A percentile compares a stretch with the other conserved stretches of the same genome.
phyloP scores from a whole-genome alignment of 139 green algal genomes.

The Pleodorina starrii region DNA sequence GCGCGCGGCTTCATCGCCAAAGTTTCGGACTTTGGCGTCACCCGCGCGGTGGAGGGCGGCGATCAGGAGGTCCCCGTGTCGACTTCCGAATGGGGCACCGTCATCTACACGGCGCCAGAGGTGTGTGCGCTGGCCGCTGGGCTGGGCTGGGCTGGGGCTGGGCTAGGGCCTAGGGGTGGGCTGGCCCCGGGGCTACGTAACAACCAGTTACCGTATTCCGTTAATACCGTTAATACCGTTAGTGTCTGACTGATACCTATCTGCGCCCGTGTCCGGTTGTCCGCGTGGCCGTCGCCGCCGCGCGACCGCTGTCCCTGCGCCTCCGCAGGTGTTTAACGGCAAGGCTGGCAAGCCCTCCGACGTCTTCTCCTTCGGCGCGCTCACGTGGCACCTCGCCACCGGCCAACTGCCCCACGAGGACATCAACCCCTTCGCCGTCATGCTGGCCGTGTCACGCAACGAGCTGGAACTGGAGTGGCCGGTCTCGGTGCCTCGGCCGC shows the following conservation, averaged over 20 bases:
- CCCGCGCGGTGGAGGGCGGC: not conserved
- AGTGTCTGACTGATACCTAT: no score
- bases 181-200: no score
- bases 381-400: constrained; percentile 54
- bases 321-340: constrained; percentile 42
- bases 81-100: constrained; percentile 31
- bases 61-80: not conserved
- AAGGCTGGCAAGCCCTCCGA: constrained; percentile 10
- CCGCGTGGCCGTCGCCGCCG: no score
- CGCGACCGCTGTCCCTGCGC: no score
- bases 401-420: constrained; percentile 48
- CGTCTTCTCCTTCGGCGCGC: constrained; percentile 59
- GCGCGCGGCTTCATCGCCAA: constrained; percentile 76
- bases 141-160: no score
- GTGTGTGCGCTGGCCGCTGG: no score
- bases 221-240: no score
- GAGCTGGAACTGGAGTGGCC: constrained; percentile 50
- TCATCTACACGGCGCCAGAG: constrained; percentile 47
- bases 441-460: constrained; percentile 42
- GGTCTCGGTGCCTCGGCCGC: not conserved
- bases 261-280: no score
- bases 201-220: no score
- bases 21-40: constrained; percentile 81
- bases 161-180: no score
- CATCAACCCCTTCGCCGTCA: constrained; percentile 48